These are phyloP conservation scores for Dichotomopilus funicola DNA, from an alignment of 2,329 filamentous ascomycete genomes.

Conservation along the genomic window DNA sequence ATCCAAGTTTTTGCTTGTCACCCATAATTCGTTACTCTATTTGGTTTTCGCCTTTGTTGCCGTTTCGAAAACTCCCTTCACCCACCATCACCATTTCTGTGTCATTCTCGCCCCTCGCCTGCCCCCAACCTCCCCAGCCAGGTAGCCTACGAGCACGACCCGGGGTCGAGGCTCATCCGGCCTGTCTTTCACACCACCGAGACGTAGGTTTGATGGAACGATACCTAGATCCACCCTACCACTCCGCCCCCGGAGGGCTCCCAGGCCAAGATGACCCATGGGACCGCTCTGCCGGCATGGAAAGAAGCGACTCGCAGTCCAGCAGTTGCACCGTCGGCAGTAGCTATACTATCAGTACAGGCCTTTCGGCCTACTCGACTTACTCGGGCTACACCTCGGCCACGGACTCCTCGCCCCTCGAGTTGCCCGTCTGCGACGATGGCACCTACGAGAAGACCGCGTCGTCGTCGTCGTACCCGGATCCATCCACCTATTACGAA, in stretches of 20 bases:
- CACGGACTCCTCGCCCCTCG: conserved; percentile 1
- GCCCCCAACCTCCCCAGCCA: background rate
- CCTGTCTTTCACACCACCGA: no score
- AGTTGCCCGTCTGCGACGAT: background rate
- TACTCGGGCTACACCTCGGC: background rate
- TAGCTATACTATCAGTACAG: conserved; percentile 3
- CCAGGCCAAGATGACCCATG: conserved; percentile 3
- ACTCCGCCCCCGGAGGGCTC: background rate
- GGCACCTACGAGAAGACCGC: background rate
- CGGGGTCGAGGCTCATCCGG: no score
- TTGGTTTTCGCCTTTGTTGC: no score
- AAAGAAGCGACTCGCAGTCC: conserved; percentile 12
- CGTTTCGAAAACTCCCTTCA: no score
- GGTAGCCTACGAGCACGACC: background rate
- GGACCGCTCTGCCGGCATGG: conserved; percentile 7
- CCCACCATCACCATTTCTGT: no score
- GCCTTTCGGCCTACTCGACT: background rate
- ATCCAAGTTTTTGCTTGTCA: no score
- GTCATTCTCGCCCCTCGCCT: no score
- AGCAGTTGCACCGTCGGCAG: conserved; percentile 9
- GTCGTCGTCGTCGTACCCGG: background rate
- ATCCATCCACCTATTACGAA: background rate
- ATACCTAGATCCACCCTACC: background rate
- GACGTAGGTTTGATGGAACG: background rate
- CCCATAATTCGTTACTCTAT: no score